Evolutionary conservation across 495 filamentous ascomycete genomes (phyloP).

Genomic region (Hyphodiscus hymeniophilus): DNA sequence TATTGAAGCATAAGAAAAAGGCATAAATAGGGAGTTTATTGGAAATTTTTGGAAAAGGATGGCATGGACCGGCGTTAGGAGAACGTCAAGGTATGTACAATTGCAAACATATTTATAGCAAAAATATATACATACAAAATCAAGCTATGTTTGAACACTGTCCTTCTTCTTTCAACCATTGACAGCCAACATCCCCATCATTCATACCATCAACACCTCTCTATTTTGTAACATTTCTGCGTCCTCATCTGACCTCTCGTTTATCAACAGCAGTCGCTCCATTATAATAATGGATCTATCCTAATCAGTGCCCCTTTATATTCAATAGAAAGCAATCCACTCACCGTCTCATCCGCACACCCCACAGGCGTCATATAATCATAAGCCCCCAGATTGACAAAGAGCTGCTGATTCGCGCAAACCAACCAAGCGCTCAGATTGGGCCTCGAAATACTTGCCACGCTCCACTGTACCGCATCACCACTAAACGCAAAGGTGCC

Average conservation of each 20-base stretch:
- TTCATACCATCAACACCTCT: too few species aligned
- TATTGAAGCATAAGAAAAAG: constrained; percentile 50
- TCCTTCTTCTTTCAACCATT: too few species aligned
- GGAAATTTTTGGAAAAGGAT: too few species aligned
- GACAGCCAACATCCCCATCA: too few species aligned
- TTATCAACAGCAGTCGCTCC: constrained; percentile 24
- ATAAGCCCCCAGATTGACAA: constrained; percentile 54
- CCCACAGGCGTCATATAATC: constrained; percentile 47
- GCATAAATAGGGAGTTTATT: neutral
- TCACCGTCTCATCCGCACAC: constrained; percentile 51
- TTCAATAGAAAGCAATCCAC: too few species aligned
- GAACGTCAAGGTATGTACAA: neutral
- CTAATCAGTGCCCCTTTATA: constrained; percentile 14
- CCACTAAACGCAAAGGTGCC: constrained; percentile 50
- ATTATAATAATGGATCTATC: constrained; percentile 42
- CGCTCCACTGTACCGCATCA: constrained; percentile 47
- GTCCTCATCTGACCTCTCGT: too few species aligned
- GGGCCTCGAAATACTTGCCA: constrained; percentile 37
- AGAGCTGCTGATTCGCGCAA: constrained; percentile 43
- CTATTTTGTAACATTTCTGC: too few species aligned
- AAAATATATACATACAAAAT: too few species aligned
- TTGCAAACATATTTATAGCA: too few species aligned
- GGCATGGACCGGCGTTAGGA: neutral
- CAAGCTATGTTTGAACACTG: too few species aligned
- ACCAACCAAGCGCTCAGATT: constrained; percentile 52